phyloP scores from a whole-genome alignment of 345 rosid species.

The Rhizophora mangle region DNA sequence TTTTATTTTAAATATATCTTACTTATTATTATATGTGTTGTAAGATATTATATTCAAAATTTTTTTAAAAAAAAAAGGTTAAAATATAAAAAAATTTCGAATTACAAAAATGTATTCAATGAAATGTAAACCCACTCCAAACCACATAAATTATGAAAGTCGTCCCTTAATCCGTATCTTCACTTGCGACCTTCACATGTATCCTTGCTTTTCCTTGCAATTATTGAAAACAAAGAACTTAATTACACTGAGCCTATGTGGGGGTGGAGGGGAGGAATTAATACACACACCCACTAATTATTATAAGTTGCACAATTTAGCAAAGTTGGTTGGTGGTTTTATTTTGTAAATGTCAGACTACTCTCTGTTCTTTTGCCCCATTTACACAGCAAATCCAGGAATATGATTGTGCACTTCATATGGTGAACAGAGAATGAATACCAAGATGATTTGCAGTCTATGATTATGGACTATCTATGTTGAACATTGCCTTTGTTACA shows the following conservation, averaged over 20 bases:
- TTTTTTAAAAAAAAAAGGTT: too few relatives aligned
- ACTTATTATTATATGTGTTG: too few relatives aligned
- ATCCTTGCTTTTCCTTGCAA: slow-evolving; percentile 43
- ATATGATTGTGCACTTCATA: slow-evolving; percentile 28
- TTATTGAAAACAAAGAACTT: background rate
- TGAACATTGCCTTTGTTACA: slow-evolving; percentile 19
- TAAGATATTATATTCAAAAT: too few relatives aligned
- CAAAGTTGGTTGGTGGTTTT: background rate
- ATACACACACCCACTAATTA: background rate
- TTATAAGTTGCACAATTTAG: background rate
- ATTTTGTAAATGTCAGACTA: slow-evolving; percentile 1
- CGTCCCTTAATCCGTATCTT: background rate
- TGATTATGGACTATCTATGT: slow-evolving; percentile 19
- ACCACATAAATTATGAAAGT: background rate
- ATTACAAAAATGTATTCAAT: background rate
- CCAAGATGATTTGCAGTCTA: slow-evolving; percentile 10
- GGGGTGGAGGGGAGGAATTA: background rate
- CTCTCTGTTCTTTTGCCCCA: slow-evolving; percentile 11
- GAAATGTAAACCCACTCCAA: too few relatives aligned
- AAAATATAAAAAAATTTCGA: too few relatives aligned
- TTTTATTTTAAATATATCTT: too few relatives aligned
- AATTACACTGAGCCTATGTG: background rate
- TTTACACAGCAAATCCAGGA: slow-evolving; percentile 32
- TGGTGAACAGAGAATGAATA: slow-evolving; percentile 26
- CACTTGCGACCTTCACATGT: slow-evolving; percentile 26